phyloP scores from a whole-genome alignment of 2,329 filamentous ascomycete species.

The Fusarium euwallaceae region DNA sequence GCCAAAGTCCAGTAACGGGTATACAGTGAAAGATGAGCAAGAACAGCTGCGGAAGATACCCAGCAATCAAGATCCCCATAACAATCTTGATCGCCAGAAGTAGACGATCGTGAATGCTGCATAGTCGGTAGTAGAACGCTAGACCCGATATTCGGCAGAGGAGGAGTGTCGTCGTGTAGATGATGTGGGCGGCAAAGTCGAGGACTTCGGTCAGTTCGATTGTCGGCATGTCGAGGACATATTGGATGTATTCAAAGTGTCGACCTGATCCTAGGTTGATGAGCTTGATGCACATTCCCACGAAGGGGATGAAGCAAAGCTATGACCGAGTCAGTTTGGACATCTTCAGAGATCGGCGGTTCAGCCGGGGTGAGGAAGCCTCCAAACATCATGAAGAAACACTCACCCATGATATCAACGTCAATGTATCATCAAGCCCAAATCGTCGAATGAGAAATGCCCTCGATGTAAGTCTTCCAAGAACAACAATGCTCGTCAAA shows the following conservation, averaged over 20 bases:
- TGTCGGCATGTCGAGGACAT: conserved; percentile 58
- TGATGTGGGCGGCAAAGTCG: conserved; percentile 64
- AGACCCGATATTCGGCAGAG: conserved; percentile 65
- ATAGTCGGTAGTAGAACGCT: conserved; percentile 64
- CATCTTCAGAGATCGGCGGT: conserved; percentile 17
- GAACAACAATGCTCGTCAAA: conserved; percentile 52
- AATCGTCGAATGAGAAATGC: conserved; percentile 53
- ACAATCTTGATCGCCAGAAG: conserved; percentile 52
- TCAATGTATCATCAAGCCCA: conserved; percentile 56
- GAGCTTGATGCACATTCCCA: conserved; percentile 57
- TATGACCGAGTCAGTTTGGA: conserved; percentile 26
- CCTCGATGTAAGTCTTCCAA: conserved; percentile 52
- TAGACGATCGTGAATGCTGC: conserved; percentile 54
- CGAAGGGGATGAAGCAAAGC: conserved; percentile 57
- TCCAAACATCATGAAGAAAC: not conserved
- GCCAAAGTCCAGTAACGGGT: conserved; percentile 65
- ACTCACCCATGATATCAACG: conserved; percentile 53
- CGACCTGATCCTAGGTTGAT: conserved; percentile 63
- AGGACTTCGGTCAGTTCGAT: conserved; percentile 60
- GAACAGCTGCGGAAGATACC: conserved; percentile 62
- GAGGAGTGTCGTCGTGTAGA: conserved; percentile 65
- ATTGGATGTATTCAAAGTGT: conserved; percentile 60
- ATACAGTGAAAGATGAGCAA: conserved; percentile 65
- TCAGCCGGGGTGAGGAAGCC: not conserved
- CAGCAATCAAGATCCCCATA: conserved; percentile 54